Evolutionary conservation across 441 rosid species (phyloP), one percentile per base, ranked within the genome.

Genomic region (Cnidoscolus chayamansa): DNA sequence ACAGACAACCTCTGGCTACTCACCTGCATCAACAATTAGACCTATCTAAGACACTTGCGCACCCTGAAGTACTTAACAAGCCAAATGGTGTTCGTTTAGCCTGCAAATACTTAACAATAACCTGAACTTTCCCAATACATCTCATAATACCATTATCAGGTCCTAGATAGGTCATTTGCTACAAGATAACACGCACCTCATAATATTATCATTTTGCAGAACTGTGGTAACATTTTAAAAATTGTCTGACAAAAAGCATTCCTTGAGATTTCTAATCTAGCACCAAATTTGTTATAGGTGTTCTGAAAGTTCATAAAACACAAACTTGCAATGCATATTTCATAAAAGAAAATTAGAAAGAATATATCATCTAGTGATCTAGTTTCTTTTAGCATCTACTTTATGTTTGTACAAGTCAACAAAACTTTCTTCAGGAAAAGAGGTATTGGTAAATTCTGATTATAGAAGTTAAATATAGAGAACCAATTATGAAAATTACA

Each of bases 1-100:
- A 88, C 35, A 45, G 97, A 94, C 68, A 94, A 82, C 78, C 97
- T 84, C 74, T 94, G 97, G 76, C 88, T 84, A 80, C 71, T 87
- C 12, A 68, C 83, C 97, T 94, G 84, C 59, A 72, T 68, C 69
- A 71, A 19, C 49, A 61, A 68, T 17, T 19, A 67, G 12, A 49
- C 10, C 30, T 16, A 65, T 57, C 50, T 65, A 13, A 57, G 17
- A 48, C 56, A 54, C 69, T 1, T 15, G 35, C 55, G 43, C 57
- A 43, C 59, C 15, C 4, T 40, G 4, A 3, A 31, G 45, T 59
- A 43, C 53, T 43, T 25, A 47, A 20, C 37, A 4, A 54, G 15
- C 20, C 7, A 48, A 66, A 49, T 6, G 15, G 6, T 3, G 37
- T 63, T 69, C 31, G 54, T 20, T 63, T 45, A 67, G 70, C 63